phyloP scores from a whole-genome alignment of 1,284 basidiomycete species.

The Rhodotorula sp. region DNA sequence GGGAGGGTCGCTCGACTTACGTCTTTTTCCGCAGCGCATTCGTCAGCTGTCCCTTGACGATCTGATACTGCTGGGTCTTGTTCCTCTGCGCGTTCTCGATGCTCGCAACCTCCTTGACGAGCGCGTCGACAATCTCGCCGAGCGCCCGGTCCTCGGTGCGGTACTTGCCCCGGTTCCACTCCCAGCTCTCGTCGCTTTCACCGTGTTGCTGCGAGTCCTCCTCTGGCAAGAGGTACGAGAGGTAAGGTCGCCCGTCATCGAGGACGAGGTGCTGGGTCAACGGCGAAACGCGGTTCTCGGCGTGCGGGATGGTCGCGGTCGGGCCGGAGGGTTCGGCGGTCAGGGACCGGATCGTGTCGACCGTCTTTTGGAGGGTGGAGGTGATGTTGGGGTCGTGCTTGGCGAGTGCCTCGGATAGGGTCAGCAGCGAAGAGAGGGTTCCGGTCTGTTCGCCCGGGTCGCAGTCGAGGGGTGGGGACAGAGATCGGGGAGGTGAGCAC shows the following conservation, averaged over 20 bases:
- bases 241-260: slow-evolving; percentile 43
- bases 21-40: slow-evolving; percentile 92
- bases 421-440: slow-evolving; percentile 84
- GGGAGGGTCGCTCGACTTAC: slow-evolving; percentile 54
- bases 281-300: slow-evolving; percentile 26
- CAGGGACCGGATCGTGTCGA: slow-evolving; percentile 88
- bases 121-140: slow-evolving; percentile 39
- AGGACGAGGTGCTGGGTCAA: slow-evolving; percentile 53
- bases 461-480: slow-evolving; percentile 5
- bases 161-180: slow-evolving; percentile 44
- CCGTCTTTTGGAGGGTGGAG: slow-evolving; percentile 80
- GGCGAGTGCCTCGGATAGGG: slow-evolving; percentile 85
- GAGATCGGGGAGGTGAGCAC: not conserved
- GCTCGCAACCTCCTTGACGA: slow-evolving; percentile 39
- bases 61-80: slow-evolving; percentile 87
- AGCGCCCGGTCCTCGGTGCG: slow-evolving; percentile 37
- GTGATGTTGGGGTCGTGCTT: slow-evolving; percentile 91
- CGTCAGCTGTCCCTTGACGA: slow-evolving; percentile 88
- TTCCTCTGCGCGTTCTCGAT: slow-evolving; percentile 56
- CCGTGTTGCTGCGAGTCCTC: not conserved
- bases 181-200: slow-evolving; percentile 19
- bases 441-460: no score
- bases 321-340: slow-evolving; percentile 17
- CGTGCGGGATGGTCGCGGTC: slow-evolving; percentile 3
- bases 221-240: slow-evolving; percentile 35